Conservation (phyloP, 768 basidiomycete genomes). For the Tylopilus sp. region DNA sequence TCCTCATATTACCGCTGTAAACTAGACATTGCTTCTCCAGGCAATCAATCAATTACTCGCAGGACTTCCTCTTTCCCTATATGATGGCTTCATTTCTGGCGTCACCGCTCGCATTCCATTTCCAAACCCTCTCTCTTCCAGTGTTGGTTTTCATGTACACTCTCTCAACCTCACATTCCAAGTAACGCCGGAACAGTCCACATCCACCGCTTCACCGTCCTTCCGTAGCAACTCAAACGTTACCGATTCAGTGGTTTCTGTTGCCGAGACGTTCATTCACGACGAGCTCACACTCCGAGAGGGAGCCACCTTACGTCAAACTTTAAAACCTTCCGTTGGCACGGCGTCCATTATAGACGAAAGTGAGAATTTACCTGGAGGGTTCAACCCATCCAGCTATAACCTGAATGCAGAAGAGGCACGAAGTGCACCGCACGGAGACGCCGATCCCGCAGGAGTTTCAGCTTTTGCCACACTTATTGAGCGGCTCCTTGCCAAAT, state of each 20-base stretch:
- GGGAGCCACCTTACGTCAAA: conserved; percentile 66
- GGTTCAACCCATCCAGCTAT: conserved; percentile 53
- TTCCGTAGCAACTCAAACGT: conserved; percentile 41
- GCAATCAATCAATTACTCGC: conserved; percentile 72
- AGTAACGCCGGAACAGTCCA: conserved; percentile 30
- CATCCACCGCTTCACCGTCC: conserved; percentile 9
- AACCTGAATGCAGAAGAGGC: conserved; percentile 33
- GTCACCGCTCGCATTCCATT: conserved; percentile 80
- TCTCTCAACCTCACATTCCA: conserved; percentile 68
- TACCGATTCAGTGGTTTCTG: conserved; percentile 75
- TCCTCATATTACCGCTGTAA: conserved; percentile 2
- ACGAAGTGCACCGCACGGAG: conserved; percentile 29
- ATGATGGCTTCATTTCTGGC: conserved; percentile 69
- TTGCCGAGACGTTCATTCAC: conserved; percentile 84
- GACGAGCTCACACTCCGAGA: conserved; percentile 73
- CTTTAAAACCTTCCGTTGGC: conserved; percentile 50
- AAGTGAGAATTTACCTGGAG: conserved; percentile 56
- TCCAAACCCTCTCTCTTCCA: conserved; percentile 78
- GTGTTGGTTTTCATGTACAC: conserved; percentile 64
- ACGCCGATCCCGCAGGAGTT: conserved; percentile 68
- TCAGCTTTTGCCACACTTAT: conserved; percentile 79
- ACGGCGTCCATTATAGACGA: conserved; percentile 34
- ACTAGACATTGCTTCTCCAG: conserved; percentile 38
- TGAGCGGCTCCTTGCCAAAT: conserved; percentile 72
- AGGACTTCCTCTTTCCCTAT: conserved; percentile 63